These are phyloP conservation scores for Coemansia sp. DNA, from an alignment of 192 early-diverging fungal species.

Conservation along the genomic window DNA sequence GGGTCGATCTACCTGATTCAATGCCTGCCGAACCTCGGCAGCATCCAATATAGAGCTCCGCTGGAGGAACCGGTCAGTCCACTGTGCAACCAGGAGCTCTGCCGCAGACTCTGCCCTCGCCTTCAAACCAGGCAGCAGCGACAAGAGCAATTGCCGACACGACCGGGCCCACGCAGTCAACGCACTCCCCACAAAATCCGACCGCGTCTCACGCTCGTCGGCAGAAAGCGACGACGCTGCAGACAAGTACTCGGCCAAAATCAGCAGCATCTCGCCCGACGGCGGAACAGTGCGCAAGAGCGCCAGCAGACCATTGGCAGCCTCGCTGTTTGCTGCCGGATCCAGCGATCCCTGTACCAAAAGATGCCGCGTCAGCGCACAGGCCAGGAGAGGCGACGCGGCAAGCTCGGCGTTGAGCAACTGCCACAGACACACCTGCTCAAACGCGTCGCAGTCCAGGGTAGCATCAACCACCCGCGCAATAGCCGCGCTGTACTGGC, in stretches of 20 bases:
- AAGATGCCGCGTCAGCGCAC: slow-evolving; percentile 5
- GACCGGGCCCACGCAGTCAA: slow-evolving; percentile 30
- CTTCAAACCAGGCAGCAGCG: background rate
- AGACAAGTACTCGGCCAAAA: slow-evolving; percentile 2
- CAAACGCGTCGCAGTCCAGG: slow-evolving; percentile 45
- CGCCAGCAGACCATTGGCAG: slow-evolving; percentile 42
- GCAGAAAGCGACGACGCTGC: background rate
- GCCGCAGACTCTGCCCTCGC: background rate
- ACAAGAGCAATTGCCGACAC: slow-evolving; percentile 6
- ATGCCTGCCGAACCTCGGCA: too few relatives aligned
- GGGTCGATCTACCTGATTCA: too few relatives aligned
- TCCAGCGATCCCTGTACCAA: slow-evolving; percentile 11
- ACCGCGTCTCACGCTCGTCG: slow-evolving; percentile 1
- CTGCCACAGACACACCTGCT: slow-evolving; percentile 59
- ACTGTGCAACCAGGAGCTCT: background rate
- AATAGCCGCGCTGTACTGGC: background rate
- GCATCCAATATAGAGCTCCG: too few relatives aligned
- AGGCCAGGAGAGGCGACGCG: slow-evolving; percentile 11
- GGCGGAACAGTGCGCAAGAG: slow-evolving; percentile 40
- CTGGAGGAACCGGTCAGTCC: slow-evolving; percentile 3
- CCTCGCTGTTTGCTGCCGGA: slow-evolving; percentile 33
- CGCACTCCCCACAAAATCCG: slow-evolving; percentile 29
- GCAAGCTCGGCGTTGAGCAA: slow-evolving; percentile 40
- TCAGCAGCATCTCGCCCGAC: background rate
- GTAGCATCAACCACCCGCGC: slow-evolving; percentile 9